Conservation (phyloP, 352 stramenopile species). For the Phytophthora nicotianae region DNA sequence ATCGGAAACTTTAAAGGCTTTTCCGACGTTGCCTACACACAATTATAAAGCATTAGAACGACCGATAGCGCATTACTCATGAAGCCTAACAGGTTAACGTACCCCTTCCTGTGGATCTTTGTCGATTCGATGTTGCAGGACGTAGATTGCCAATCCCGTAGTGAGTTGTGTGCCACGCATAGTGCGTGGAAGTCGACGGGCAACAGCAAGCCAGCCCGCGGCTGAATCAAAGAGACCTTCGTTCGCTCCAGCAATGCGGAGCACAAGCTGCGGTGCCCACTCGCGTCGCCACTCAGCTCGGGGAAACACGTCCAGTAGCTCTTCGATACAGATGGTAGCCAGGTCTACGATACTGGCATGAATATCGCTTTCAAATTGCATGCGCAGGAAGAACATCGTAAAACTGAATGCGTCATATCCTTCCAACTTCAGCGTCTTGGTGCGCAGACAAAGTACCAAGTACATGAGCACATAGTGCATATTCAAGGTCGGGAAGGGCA, state of each 20-base stretch:
- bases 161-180: slow-evolving; percentile 77
- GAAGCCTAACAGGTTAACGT: slow-evolving; percentile 15
- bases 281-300: slow-evolving; percentile 72
- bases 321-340: slow-evolving; percentile 79
- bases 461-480: slow-evolving; percentile 85
- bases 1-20: slow-evolving; percentile 82
- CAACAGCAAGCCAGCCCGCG: slow-evolving; percentile 74
- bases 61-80: not conserved
- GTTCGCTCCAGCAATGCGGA: slow-evolving; percentile 74
- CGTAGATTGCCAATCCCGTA: slow-evolving; percentile 76
- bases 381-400: slow-evolving; percentile 87
- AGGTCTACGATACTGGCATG: slow-evolving; percentile 80
- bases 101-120: slow-evolving; percentile 53
- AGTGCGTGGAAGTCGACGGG: slow-evolving; percentile 72
- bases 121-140: slow-evolving; percentile 83
- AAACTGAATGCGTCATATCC: slow-evolving; percentile 85
- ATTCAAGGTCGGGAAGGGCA: slow-evolving; percentile 76
- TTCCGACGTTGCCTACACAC: slow-evolving; percentile 49
- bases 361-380: slow-evolving; percentile 83
- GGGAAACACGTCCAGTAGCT: slow-evolving; percentile 78
- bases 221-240: slow-evolving; percentile 85
- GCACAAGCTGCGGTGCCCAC: slow-evolving; percentile 75
- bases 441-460: slow-evolving; percentile 71
- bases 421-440: slow-evolving; percentile 64
- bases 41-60: slow-evolving; percentile 11